Evolutionary conservation across 306 rosid species (phyloP), one percentile per base, ranked within the genome.

Genomic region (Alnus glutinosa): DNA sequence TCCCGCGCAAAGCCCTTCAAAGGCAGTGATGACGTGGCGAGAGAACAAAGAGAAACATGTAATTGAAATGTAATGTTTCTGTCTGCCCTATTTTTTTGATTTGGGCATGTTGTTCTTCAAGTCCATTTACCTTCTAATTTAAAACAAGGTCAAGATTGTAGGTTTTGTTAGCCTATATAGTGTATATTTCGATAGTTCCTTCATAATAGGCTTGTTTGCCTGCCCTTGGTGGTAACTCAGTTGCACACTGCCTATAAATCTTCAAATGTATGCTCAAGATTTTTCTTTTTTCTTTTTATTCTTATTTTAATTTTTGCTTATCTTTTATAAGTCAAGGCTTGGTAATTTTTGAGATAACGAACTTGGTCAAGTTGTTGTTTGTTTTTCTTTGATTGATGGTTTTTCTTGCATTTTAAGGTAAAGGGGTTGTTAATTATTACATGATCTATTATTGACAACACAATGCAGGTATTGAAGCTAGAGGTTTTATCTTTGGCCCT

Each of bases 401-500:
- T 36, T 57, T 70, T 74, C 51, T 70, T 48, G 42, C 66, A 37
- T 49, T 55, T 74, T 68, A 74, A 5, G 57, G 69, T 71, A 78
- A 14, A 6, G 37, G 55, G 78, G 13, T 72, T 75, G 49, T 55
- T 54, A 34, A 28, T 51, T 54, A 74, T 64, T 81, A 71, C 74
- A 16, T 86, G 13, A 71, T 61, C 51, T 44, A 71, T 44, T 51
- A 52, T 71, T 73, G 66, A 46, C 79, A 37, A 34, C 82, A 15
- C 47, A 75, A 75, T 71, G 79, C 79, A 96, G 99, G 99, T 14
- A 55, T 96, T 62, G 99, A 96, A 88, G 99, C 99, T 54, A 93
- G 99, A 72, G 99, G 99, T 13, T 96, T 96, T 79, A 96, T 96
- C 78, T 96, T 96, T 90, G 99, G 99, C 48, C 99, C 99, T 48